Conservation (phyloP, 2,329 filamentous ascomycete genomes). For the Phaeosphaeria sp. region DNA sequence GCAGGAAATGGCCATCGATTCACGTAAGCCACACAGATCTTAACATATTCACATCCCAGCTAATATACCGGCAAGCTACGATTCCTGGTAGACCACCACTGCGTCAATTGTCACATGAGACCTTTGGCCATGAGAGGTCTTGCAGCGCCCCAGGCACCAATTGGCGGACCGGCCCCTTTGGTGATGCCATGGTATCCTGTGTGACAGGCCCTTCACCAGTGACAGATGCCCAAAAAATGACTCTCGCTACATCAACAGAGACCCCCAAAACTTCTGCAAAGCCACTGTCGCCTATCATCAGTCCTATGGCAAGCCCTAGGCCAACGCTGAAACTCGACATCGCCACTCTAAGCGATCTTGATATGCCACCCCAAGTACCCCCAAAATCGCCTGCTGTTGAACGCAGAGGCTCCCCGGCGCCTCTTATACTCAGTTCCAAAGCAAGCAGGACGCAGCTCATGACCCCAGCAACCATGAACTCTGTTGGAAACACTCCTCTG, state of each 20-base stretch:
- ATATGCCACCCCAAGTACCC: slow-evolving; percentile 44
- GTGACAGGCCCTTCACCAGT: slow-evolving; percentile 45
- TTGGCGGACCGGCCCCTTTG: slow-evolving; percentile 49
- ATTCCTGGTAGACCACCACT: slow-evolving; percentile 51
- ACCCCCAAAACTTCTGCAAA: slow-evolving; percentile 15
- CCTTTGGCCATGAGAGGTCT: slow-evolving; percentile 47
- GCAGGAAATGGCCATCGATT: slow-evolving; percentile 47
- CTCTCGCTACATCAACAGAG: slow-evolving; percentile 20
- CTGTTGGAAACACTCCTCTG: slow-evolving; percentile 31
- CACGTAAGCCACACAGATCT: slow-evolving; percentile 39
- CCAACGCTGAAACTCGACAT: slow-evolving; percentile 44
- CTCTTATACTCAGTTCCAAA: slow-evolving; percentile 39
- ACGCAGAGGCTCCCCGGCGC: slow-evolving; percentile 43
- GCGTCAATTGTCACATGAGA: slow-evolving; percentile 41
- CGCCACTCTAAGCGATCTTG: slow-evolving; percentile 22
- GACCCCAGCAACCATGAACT: slow-evolving; percentile 35
- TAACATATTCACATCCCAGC: slow-evolving; percentile 1
- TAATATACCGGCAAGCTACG: slow-evolving; percentile 40
- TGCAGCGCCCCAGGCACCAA: slow-evolving; percentile 47
- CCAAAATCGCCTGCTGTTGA: slow-evolving; percentile 46
- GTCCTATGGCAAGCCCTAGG: slow-evolving; percentile 37
- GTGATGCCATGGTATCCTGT: slow-evolving; percentile 48
- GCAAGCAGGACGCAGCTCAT: slow-evolving; percentile 40
- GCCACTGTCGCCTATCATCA: slow-evolving; percentile 40
- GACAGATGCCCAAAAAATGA: slow-evolving; percentile 21